Evolutionary conservation across 2,329 filamentous ascomycete genomes (phyloP).

Genomic region (Leptosphaerulina australis): DNA sequence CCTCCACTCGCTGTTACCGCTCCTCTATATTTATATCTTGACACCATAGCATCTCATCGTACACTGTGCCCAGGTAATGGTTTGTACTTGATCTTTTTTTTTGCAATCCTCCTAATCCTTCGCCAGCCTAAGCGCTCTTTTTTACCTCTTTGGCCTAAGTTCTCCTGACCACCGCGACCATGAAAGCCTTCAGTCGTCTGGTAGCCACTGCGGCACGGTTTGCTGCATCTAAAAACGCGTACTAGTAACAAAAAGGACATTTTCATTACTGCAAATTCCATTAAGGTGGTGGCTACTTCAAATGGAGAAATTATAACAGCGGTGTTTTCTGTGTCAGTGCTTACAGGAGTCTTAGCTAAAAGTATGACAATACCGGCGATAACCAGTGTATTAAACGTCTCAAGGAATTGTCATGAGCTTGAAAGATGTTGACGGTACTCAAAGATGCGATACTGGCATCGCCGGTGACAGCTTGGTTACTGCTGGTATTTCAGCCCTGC

Average conservation of each 20-base stretch:
- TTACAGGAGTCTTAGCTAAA: constrained; percentile 11
- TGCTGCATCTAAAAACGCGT: not conserved
- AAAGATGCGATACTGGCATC: constrained; percentile 10
- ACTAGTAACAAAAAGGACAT: not conserved
- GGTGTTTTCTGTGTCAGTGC: constrained; percentile 7
- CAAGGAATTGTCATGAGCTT: too few species aligned
- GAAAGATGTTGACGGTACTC: not conserved
- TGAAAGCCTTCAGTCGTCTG: constrained; percentile 28
- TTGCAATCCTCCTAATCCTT: not conserved
- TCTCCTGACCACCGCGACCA: not conserved
- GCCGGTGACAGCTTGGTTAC: not conserved
- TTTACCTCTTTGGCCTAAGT: not conserved
- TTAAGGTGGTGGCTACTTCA: constrained; percentile 14
- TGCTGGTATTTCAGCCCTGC: not conserved
- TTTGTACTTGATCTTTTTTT: not conserved
- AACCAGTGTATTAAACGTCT: constrained; percentile 27
- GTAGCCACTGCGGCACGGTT: constrained; percentile 24
- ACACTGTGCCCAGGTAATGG: too few species aligned
- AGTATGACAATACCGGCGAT: constrained; percentile 22
- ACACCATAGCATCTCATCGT: too few species aligned
- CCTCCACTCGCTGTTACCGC: too few species aligned
- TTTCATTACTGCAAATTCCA: not conserved
- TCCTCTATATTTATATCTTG: too few species aligned
- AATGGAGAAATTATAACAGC: constrained; percentile 4
- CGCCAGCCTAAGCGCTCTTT: not conserved